Conservation (phyloP, 2,329 filamentous ascomycete genomes). For the Fusarium papillatum region DNA sequence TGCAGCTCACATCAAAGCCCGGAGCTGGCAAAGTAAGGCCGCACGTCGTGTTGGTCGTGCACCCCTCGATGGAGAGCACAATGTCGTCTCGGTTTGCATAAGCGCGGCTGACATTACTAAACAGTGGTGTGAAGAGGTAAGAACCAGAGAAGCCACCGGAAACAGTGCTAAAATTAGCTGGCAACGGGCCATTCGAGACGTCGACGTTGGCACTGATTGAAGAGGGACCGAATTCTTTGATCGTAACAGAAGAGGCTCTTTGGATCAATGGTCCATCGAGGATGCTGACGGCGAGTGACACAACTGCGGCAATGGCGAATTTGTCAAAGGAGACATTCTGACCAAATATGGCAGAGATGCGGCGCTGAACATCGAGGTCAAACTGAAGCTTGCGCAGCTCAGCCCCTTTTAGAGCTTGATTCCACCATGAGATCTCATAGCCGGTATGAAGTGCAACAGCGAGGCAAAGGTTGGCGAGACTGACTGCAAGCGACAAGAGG, state of each 20-base stretch:
- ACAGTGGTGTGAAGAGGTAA: neutral
- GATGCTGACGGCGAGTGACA: neutral
- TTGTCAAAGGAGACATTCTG: neutral
- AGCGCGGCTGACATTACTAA: neutral
- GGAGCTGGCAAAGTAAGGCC: neutral
- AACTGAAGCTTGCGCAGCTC: neutral
- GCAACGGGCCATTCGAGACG: neutral
- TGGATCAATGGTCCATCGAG: neutral
- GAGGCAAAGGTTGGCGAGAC: neutral
- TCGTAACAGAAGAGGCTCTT: neutral
- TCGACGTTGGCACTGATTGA: neutral
- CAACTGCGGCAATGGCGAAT: neutral
- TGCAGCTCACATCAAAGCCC: neutral
- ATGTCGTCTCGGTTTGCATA: neutral
- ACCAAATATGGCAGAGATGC: neutral
- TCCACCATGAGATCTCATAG: neutral
- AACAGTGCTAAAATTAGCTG: neutral
- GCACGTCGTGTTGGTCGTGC: neutral
- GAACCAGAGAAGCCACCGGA: neutral
- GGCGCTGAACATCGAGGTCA: neutral
- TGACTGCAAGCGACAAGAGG: neutral
- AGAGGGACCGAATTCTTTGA: neutral
- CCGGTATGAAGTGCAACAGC: neutral
- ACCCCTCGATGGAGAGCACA: neutral
- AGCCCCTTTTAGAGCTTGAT: neutral